Base-by-base conservation (phyloP, 176 grass and related monocot genomes). In the Carex cristatella region DNA sequence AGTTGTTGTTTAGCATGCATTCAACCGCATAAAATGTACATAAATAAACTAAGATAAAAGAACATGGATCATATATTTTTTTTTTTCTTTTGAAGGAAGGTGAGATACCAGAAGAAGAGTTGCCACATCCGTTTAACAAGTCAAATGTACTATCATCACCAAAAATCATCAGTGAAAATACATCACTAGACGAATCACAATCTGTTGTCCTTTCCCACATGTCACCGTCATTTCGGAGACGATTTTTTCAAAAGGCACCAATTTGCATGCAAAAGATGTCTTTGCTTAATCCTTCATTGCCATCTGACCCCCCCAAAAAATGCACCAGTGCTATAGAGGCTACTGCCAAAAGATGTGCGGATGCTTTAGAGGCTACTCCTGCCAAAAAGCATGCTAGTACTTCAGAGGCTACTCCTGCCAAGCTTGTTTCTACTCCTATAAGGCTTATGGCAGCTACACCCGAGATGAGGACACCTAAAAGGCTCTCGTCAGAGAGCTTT, bases 51-150 rank as follows among this genome's bases (percentile, higher is more conserved):
- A 13, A 54, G 1, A 30, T 27, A 79, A 53, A 44, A 61, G 85
- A 60, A 88, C 49, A 38, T 63, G 76, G 27, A 31, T 12, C 61
- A 14, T 71, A 49, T 79, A 46, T 48, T 81, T 32, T 66, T 83
- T 86, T 56, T 85, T 46, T 74, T 23, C 0, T 23, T 23, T 23
- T 23, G 49, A 88, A 97, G 94, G 94, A 75, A 81, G 86, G 91
- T 85, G 90, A 91, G 33, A 90, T 97, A 86, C 94, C 94, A 7
- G 90, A 91, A 69, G 90, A 87, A 38, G 86, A 94, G 46, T 81
- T 97, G 62, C 94, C 94, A 4, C 72, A 89, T 87, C 94, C 88
- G 77, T 97, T 92, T 15, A 65, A 51, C 56, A 55, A 54, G 10
- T 49, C 85, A 40, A 64, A 66, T 89, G 66, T 54, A 59, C 16